These are phyloP conservation scores for Alnus glutinosa DNA, from an alignment of 306 rosid species.

Conservation along the genomic window DNA sequence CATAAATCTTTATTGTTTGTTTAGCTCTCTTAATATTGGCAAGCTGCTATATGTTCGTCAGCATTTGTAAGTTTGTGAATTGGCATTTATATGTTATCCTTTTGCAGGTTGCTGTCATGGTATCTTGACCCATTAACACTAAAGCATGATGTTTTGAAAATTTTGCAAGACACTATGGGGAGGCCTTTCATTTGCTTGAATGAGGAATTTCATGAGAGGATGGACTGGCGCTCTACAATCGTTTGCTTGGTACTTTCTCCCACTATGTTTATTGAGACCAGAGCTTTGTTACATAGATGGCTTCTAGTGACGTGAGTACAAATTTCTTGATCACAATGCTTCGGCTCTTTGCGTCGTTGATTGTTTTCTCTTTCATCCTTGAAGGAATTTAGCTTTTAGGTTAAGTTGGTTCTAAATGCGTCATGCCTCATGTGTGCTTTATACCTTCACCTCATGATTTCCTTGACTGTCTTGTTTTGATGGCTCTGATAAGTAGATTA, in stretches of 20 bases:
- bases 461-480: background rate
- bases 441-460: background rate
- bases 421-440: background rate
- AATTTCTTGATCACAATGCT: slow-evolving; percentile 9
- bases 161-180: slow-evolving; percentile 29
- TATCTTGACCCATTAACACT: slow-evolving; percentile 33
- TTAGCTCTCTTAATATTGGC: background rate
- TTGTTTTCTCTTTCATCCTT: slow-evolving; percentile 2
- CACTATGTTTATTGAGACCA: slow-evolving; percentile 40
- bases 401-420: background rate
- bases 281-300: slow-evolving; percentile 46
- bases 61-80: background rate
- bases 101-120: slow-evolving; percentile 36
- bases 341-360: background rate
- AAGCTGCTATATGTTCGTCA: background rate
- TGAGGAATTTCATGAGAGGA: slow-evolving; percentile 37
- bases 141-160: slow-evolving; percentile 32
- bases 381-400: background rate
- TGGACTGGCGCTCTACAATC: slow-evolving; percentile 29
- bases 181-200: slow-evolving; percentile 41
- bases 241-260: slow-evolving; percentile 42
- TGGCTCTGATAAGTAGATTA: background rate
- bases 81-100: background rate
- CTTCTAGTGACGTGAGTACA: slow-evolving; percentile 43
- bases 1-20: background rate